Percentiles rank a stretch among this genome's conserved stretches.
These are phyloP conservation scores for Discostella stelligeroides DNA, from an alignment of 108 stramenopile genomes.

Conservation along the genomic window DNA sequence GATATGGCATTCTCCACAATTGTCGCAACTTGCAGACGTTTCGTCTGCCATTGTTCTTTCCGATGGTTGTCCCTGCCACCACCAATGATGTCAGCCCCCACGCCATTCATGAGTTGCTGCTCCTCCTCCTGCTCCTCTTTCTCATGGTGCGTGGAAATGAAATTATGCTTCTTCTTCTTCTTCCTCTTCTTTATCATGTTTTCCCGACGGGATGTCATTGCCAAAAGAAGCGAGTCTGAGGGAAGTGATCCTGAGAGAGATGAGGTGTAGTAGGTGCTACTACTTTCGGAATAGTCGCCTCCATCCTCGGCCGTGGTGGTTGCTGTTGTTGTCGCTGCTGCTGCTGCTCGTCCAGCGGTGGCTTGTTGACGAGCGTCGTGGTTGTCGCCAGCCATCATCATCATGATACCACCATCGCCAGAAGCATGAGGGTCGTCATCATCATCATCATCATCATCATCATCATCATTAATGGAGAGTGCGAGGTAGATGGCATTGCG, in stretches of 20 bases:
- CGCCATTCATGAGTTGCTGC: neutral
- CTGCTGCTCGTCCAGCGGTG: too few species aligned
- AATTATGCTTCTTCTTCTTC: neutral
- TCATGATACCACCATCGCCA: too few species aligned
- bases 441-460: neutral
- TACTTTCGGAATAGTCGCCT: conserved; percentile 4
- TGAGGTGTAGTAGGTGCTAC: conserved; percentile 18
- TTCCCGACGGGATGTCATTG: conserved; percentile 12
- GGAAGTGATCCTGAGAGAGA: conserved; percentile 40
- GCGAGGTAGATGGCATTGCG: conserved; percentile 30
- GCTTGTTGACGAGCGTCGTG: too few species aligned
- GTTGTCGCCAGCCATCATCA: too few species aligned
- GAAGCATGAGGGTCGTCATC: too few species aligned
- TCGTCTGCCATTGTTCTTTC: conserved; percentile 20
- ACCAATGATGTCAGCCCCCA: neutral
- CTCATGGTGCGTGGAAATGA: neutral
- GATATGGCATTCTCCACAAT: conserved; percentile 21
- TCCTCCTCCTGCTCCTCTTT: neutral
- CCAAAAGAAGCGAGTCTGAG: conserved; percentile 7
- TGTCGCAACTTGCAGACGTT: conserved; percentile 15
- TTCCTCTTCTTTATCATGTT: neutral
- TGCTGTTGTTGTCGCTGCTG: neutral
- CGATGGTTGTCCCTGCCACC: neutral
- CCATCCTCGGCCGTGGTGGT: neutral
- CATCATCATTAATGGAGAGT: conserved; percentile 10